Evolutionary conservation across 2,329 filamentous ascomycete species (phyloP), one percentile per base, ranked within the genome.

Genomic region (Paraconiothyrium sp.): DNA sequence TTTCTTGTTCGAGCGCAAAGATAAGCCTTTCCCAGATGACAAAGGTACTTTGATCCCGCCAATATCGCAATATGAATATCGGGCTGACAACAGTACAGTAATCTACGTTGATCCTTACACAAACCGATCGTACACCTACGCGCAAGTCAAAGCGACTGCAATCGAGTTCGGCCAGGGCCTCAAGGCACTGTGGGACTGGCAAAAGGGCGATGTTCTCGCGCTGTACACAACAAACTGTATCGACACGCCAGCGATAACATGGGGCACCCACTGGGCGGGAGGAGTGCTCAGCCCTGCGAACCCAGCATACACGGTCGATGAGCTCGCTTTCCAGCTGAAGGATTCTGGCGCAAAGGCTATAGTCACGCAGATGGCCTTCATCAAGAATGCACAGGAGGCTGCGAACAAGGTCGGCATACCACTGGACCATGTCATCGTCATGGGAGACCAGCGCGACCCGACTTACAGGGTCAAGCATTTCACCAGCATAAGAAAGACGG

Each of bases 201-300:
- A 89, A 69, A 93, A 91, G 74, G 91, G 92, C 71, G 92, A 97
- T 75, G 92, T 95, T 1, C 84, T 97, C 24, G 91, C 86, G 11
- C 84, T 97, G 57, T 97, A 90, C 82, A 90, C 92, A 3, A 92
- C 93, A 32, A 97, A 98, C 77, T 89, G 86, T 76, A 90, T 97
- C 74, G 94, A 97, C 77, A 92, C 90, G 0, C 90, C 92, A 0
- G 83, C 90, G 3, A 79, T 93, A 50, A 92, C 88, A 77, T 92
- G 92, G 83, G 94, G 93, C 32, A 85, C 88, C 10, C 88, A 91
- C 67, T 97, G 92, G 91, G 91, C 92, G 0, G 94, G 93, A 49
- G 93, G 92, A 34, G 83, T 92, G 55, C 81, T 92, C 11, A 93
- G 90, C n/a, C 93, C 94, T 0, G 93, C 92, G 2, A 97, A 97